Percentiles rank a stretch among this genome's conserved stretches.
Evolutionary conservation across 2,329 filamentous ascomycete genomes (phyloP).

Genomic region (Metarhizium guizhouense): DNA sequence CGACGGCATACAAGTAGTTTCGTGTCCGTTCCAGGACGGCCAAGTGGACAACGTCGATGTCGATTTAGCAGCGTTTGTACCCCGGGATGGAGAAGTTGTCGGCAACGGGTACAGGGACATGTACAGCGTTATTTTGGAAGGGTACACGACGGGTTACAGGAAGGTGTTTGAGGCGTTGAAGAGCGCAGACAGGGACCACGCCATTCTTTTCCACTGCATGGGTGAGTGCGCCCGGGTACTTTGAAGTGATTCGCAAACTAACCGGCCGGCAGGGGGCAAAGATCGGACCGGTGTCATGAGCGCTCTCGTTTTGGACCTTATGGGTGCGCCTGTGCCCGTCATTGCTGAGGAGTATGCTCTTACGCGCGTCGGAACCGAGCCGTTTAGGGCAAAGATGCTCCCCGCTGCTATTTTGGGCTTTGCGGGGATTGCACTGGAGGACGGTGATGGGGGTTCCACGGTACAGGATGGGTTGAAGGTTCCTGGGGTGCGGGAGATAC

Average conservation of each 20-base stretch:
- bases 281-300: too few relatives aligned
- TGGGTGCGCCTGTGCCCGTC: not conserved
- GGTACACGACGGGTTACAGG: slow-evolving; percentile 1
- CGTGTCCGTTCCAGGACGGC: too few relatives aligned
- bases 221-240: too few relatives aligned
- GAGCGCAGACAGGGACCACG: not conserved
- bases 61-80: too few relatives aligned
- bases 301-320: not conserved
- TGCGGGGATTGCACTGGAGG: not conserved
- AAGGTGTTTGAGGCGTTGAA: not conserved
- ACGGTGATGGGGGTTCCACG: not conserved
- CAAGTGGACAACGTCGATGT: too few relatives aligned
- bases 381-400: not conserved
- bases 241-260: too few relatives aligned
- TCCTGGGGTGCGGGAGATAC: not conserved
- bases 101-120: not conserved
- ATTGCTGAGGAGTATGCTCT: slow-evolving; percentile 1
- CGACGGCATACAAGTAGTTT: too few relatives aligned
- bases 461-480: not conserved
- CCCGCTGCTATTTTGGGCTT: not conserved
- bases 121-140: not conserved
- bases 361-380: slow-evolving; percentile 1
- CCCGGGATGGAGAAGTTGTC: too few relatives aligned
- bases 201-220: too few relatives aligned
- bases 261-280: too few relatives aligned